Base-by-base conservation (phyloP, 2,329 filamentous ascomycete genomes). In the Aspergillus tubingensis region DNA sequence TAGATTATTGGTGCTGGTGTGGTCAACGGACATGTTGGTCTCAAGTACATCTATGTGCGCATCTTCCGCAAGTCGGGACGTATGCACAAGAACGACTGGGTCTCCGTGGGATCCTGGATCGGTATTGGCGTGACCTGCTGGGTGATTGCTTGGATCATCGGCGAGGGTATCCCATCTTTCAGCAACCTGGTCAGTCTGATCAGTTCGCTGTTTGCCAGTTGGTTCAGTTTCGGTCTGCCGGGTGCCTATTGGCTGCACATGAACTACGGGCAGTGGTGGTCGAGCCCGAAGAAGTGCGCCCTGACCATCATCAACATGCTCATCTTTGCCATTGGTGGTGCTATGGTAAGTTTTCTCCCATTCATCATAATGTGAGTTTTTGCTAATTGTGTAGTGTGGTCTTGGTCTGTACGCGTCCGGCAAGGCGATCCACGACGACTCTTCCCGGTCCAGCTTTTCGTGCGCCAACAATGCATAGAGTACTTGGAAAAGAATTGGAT, bases 151-250 rank as follows among this genome's bases (percentile, higher is more conserved):
- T 89, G 86, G 80, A 74, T 91, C 58, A 87, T 91, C 58, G 87
- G 88, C 10, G 85, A 89, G 72, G 85, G 85, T 0, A 87, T 91
- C 7, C 89, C 89, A 0, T 83, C 86, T 48, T 91, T 91, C 77
- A 85, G 84, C 68, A 81, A 86, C 54, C 76, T 91, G 11, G 77
- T 91, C 27, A 85, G 85, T 8, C 75, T 91, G 39, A 85, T 90
- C 63, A 80, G 78, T 44, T 81, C 86, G 2, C 72, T 88, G 2
- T 88, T 89, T 62, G 85, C 83, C 39, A 85, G 81, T 61, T 89
- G 87, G 87, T 90, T 90, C 72, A 86, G 83, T 59, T 82, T 58
- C 60, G 61, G 36, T 51, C 30, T 50, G 10, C 47, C 55, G 47
- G 36, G 76, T 8, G 65, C 77, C 2, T 79, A 82, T 64, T 82